phyloP scores from a whole-genome alignment of 768 basidiomycete species.

The Amanita rubescens region DNA sequence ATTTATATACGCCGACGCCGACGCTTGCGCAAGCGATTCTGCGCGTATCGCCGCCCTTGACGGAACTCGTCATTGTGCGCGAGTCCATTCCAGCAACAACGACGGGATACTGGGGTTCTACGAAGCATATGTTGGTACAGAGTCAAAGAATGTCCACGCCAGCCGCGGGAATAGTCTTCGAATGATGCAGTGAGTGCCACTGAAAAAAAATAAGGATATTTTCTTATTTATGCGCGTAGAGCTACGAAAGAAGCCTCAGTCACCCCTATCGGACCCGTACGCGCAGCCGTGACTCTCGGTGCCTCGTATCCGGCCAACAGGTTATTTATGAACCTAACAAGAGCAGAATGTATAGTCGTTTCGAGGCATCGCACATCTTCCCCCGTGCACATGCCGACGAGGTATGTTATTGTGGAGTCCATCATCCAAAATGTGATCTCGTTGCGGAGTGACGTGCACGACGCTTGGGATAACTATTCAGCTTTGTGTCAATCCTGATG shows the following conservation, averaged over 20 bases:
- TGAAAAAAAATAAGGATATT: too few relatives aligned
- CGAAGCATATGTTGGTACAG: conserved; percentile 68
- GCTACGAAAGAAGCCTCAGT: conserved; percentile 66
- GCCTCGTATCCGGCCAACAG: too few relatives aligned
- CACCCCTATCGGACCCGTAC: conserved; percentile 72
- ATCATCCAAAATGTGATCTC: too few relatives aligned
- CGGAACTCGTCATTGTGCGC: conserved; percentile 75
- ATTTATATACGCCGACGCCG: conserved; percentile 77
- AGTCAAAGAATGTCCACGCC: conserved; percentile 41
- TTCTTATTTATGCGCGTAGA: conserved; percentile 31
- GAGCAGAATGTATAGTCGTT: too few relatives aligned
- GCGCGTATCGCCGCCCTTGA: conserved; percentile 55
- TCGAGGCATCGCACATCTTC: too few relatives aligned
- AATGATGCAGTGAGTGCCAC: conserved; percentile 47
- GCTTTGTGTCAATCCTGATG: too few relatives aligned
- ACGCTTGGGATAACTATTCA: too few relatives aligned
- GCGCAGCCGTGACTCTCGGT: too few relatives aligned
- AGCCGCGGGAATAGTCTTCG: conserved; percentile 42
- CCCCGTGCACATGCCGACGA: too few relatives aligned
- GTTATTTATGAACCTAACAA: too few relatives aligned
- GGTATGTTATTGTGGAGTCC: too few relatives aligned
- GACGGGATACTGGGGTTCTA: conserved; percentile 81
- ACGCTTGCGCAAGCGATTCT: conserved; percentile 72
- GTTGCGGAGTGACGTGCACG: too few relatives aligned
- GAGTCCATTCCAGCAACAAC: conserved; percentile 67